These are phyloP conservation scores for Ustulina deusta DNA, from an alignment of 2,329 filamentous ascomycete genomes.

Conservation along the genomic window DNA sequence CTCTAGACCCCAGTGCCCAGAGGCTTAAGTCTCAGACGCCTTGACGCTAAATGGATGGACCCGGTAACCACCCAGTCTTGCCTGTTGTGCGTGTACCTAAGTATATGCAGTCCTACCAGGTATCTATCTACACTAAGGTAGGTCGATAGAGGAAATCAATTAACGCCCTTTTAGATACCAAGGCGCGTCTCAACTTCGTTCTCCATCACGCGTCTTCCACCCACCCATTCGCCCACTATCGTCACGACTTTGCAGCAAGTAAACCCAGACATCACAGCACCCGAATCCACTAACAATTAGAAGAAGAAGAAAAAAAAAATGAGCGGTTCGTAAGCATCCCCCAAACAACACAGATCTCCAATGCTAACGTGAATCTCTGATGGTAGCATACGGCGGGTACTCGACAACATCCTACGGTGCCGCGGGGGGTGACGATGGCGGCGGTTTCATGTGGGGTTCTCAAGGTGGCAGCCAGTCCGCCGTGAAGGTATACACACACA, in stretches of 20 bases:
- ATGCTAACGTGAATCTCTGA: slow-evolving; percentile 20
- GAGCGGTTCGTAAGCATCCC: slow-evolving; percentile 35
- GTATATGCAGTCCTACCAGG: too few relatives aligned
- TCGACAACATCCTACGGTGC: slow-evolving; percentile 61
- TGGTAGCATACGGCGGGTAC: slow-evolving; percentile 64
- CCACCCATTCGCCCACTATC: slow-evolving; percentile 22
- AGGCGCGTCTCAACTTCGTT: slow-evolving; percentile 46
- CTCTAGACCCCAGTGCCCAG: too few relatives aligned
- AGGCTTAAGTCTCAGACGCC: too few relatives aligned
- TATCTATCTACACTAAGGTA: background rate
- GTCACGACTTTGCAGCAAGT: slow-evolving; percentile 5
- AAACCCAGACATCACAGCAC: slow-evolving; percentile 16
- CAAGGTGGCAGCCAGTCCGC: slow-evolving; percentile 67
- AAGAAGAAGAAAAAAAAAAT: slow-evolving; percentile 24
- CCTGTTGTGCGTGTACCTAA: too few relatives aligned
- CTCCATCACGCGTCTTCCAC: slow-evolving; percentile 44
- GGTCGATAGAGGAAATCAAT: slow-evolving; percentile 36
- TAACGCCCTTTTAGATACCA: slow-evolving; percentile 22
- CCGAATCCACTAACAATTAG: too few relatives aligned
- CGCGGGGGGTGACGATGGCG: slow-evolving; percentile 69
- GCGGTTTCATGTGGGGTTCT: slow-evolving; percentile 72
- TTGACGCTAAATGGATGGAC: background rate
- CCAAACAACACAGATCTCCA: background rate
- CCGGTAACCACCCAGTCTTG: too few relatives aligned
- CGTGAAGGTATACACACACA: slow-evolving; percentile 44